phyloP scores from a whole-genome alignment of 1,284 basidiomycete species.

The Cerrena zonata region DNA sequence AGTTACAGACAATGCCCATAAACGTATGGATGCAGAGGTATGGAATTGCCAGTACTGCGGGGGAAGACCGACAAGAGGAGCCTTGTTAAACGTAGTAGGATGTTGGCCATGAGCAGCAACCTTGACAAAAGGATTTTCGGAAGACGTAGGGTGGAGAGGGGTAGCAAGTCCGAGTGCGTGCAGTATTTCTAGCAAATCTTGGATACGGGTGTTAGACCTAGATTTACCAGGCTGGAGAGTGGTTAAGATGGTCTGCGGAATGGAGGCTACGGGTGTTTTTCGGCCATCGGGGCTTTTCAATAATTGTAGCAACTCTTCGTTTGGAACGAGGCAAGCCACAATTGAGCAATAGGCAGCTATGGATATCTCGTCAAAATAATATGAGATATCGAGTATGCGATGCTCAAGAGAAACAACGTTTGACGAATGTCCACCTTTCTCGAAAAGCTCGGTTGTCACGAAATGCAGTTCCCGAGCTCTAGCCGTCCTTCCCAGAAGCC shows the following conservation, averaged over 20 bases:
- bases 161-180: conserved; percentile 46
- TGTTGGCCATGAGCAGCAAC: conserved; percentile 37
- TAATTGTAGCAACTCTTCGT: conserved; percentile 46
- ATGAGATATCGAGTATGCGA: conserved; percentile 50
- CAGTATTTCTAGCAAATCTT: conserved; percentile 56
- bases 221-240: conserved; percentile 52
- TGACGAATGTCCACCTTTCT: conserved; percentile 30
- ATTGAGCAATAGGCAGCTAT: conserved; percentile 55
- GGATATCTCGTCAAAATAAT: conserved; percentile 55
- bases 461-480: conserved; percentile 62
- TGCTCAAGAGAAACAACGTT: conserved; percentile 47
- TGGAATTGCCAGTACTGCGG: conserved; percentile 62
- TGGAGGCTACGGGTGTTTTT: conserved; percentile 41
- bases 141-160: conserved; percentile 45
- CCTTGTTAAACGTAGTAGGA: conserved; percentile 42
- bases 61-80: conserved; percentile 37
- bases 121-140: conserved; percentile 36
- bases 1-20: conserved; percentile 50
- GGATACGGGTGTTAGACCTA: conserved; percentile 50
- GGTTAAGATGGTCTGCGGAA: conserved; percentile 44
- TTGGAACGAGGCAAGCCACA: conserved; percentile 47
- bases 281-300: conserved; percentile 42
- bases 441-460: conserved; percentile 44
- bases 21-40: conserved; percentile 44
- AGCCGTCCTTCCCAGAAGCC: conserved; percentile 55